Evolutionary conservation across 805 yeast genomes (phyloP).

Genomic region (Starmerella bombi): DNA sequence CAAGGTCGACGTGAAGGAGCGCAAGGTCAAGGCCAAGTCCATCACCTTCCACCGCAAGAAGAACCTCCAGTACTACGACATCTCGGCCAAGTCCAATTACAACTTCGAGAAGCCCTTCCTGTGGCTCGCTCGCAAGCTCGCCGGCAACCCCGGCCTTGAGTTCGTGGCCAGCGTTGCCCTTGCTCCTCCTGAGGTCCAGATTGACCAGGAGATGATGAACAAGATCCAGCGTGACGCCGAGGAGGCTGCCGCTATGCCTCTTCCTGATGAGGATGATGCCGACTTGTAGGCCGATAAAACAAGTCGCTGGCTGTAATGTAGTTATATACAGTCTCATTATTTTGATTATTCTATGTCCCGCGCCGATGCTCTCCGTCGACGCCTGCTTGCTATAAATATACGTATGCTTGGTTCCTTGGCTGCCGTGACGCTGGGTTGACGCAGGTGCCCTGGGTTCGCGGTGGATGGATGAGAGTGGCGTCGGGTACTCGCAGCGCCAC

Average conservation of each 20-base stretch:
- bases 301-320: too few species aligned
- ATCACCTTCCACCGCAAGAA: conserved; percentile 99
- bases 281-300: too few species aligned
- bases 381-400: too few species aligned
- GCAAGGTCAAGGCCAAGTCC: conserved; percentile 99
- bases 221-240: conserved; percentile 99
- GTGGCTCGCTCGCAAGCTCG: conserved; percentile 99
- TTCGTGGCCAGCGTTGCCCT: conserved; percentile 98
- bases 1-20: conserved; percentile 99
- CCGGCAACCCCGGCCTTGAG: conserved; percentile 95
- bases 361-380: too few species aligned
- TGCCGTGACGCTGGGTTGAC: too few species aligned
- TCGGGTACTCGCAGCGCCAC: too few species aligned
- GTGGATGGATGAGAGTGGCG: too few species aligned
- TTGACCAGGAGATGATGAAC: conserved; percentile 91
- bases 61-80: conserved; percentile 98
- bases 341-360: too few species aligned
- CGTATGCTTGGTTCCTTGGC: too few species aligned
- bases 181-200: conserved; percentile 98
- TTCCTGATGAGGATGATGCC: conserved; percentile 99
- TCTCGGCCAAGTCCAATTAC: conserved; percentile 98
- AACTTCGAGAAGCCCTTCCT: conserved; percentile 99
- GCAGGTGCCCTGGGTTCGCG: too few species aligned
- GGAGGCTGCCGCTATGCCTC: conserved; percentile 97
- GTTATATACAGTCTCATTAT: too few species aligned